phyloP scores from a whole-genome alignment of 225 moss, liverwort and hornwort species.

The Thuidium tamariscinum region DNA sequence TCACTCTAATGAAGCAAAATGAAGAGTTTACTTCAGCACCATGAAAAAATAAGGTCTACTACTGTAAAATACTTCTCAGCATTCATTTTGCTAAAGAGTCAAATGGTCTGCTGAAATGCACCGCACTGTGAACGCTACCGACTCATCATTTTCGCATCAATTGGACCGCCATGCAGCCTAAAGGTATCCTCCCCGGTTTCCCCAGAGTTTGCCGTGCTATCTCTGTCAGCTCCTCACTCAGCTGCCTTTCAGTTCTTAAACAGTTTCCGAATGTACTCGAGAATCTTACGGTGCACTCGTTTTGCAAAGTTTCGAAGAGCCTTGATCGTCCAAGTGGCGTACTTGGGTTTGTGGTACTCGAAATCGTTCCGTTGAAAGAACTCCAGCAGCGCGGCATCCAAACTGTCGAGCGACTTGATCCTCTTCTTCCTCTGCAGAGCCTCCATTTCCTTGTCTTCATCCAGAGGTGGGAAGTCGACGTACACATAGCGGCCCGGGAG shows the following conservation, averaged over 20 bases:
- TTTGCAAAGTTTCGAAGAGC: not conserved
- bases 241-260: not conserved
- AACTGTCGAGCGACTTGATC: not conserved
- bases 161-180: not conserved
- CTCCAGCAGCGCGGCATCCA: not conserved
- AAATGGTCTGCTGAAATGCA: not conserved
- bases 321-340: not conserved
- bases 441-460: not conserved
- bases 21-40: not conserved
- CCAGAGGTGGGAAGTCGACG: not conserved
- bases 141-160: not conserved
- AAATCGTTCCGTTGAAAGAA: not conserved
- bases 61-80: not conserved
- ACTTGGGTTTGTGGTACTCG: not conserved
- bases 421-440: not conserved
- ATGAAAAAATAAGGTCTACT: not conserved
- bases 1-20: not conserved
- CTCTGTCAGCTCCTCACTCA: too few species aligned
- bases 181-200: not conserved
- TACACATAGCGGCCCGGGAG: not conserved
- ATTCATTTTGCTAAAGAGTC: not conserved
- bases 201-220: not conserved
- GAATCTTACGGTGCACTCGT: not conserved
- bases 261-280: not conserved
- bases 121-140: not conserved